Evolutionary conservation across 1,284 basidiomycete genomes (phyloP).

Genomic region (Ustilago loliicola): DNA sequence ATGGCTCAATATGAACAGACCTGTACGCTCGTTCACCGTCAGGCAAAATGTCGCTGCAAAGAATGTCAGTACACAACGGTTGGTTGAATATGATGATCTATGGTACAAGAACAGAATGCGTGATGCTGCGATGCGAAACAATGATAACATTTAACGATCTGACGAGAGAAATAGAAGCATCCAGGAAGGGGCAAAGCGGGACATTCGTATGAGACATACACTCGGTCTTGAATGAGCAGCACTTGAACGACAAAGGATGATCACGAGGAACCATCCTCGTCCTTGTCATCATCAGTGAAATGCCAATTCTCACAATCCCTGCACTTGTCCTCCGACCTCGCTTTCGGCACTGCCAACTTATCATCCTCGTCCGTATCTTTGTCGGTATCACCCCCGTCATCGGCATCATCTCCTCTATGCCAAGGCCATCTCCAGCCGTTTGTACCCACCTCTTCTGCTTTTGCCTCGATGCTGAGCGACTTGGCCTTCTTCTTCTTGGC

Average conservation of each 20-base stretch:
- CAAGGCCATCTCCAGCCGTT: conserved; percentile 57
- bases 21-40: no score
- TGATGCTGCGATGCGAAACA: neutral
- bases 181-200: no score
- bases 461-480: conserved; percentile 5
- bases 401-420: conserved; percentile 36
- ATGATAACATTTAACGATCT: neutral
- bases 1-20: no score
- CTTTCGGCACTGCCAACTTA: conserved; percentile 43
- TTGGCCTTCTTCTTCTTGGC: conserved; percentile 52
- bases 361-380: conserved; percentile 52
- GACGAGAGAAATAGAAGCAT: neutral
- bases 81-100: neutral
- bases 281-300: conserved; percentile 44
- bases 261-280: neutral
- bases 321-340: conserved; percentile 51
- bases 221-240: no score
- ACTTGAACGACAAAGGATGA: neutral
- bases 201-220: no score
- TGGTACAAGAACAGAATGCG: conserved; percentile 1
- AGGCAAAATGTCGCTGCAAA: no score
- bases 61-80: no score
- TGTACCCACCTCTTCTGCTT: conserved; percentile 6
- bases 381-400: conserved; percentile 41
- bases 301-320: conserved; percentile 58